phyloP scores from a whole-genome alignment of 1,139 yeast genomes.

The Candida sp. region DNA sequence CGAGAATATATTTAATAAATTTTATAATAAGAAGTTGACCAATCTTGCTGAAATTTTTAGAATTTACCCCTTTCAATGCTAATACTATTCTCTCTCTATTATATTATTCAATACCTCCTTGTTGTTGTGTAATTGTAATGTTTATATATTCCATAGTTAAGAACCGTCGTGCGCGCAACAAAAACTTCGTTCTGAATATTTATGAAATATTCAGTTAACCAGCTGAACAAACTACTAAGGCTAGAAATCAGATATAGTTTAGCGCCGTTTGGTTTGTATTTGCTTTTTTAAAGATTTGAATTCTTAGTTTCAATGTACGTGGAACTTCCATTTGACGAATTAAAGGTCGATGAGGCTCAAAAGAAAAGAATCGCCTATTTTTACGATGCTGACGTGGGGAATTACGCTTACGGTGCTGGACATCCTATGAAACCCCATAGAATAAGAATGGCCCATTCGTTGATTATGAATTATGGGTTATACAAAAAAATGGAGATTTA shows the following conservation, averaged over 20 bases:
- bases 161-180: background rate
- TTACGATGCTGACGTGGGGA: conserved; percentile 82
- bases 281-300: background rate
- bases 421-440: conserved; percentile 99
- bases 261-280: background rate
- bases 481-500: conserved; percentile 97
- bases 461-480: conserved; percentile 95
- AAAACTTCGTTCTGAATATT: background rate
- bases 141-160: background rate
- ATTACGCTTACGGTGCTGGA: conserved; percentile 97
- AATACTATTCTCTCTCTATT: no score
- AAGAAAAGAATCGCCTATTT: conserved; percentile 47
- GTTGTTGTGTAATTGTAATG: no score
- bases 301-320: conserved; percentile 22
- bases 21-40: no score
- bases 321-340: conserved; percentile 44
- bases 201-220: background rate
- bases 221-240: background rate
- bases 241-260: background rate
- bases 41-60: no score
- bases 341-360: conserved; percentile 37
- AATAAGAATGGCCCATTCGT: conserved; percentile 97
- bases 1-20: no score
- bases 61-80: no score
- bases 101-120: no score